Evolutionary conservation across 2,329 filamentous ascomycete species (phyloP), one percentile per base, ranked within the genome.

Genomic region (Ophiostoma fasciatum): DNA sequence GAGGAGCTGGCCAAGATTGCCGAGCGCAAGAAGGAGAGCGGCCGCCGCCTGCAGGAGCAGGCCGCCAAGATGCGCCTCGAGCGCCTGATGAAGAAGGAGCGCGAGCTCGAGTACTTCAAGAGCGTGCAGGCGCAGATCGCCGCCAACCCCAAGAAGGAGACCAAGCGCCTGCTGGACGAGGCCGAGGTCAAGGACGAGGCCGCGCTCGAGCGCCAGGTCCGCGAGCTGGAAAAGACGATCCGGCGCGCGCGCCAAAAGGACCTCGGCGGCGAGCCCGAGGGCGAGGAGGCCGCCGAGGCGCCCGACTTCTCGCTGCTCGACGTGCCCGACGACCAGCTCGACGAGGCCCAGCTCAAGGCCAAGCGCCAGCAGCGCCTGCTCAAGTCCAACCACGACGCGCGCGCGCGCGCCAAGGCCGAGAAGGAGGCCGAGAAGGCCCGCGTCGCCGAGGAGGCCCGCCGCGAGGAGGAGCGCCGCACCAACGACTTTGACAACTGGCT

Each of bases 21-120:
- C 10, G 90, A 98, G 62, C 80, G 88, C 53, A 84, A 93, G 52
- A 93, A 92, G 55, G 90, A 98, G 58, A 90, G 84, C 47, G 90
- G 90, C 0, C 70, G 90, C 44, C 70, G 92, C 31, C 54, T 98
- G 19, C 90, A 98, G 55, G 85, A 94, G 49, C 90, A 98, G 57
- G 90, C 90, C 0, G 88, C 88, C 9, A 96, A 94, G 58, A 94
- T 94, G 84, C 78, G 90, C 7, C 63, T 98, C 1, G 90, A 98
- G 45, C 93, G 93, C 49, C 65, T 98, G 31, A 83, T 96, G 54
- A 82, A 82, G 51, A 98, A 98, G 57, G 90, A 98, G 58, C 77
- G 93, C 52, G 87, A 96, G 53, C 62, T 96, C 2, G 87, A 93
- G 47, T 94, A 94, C 57, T 94, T 87, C 64, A 85, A 84, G 52